Evolutionary conservation across 2,329 filamentous ascomycete species (phyloP), one percentile per base, ranked within the genome.

Genomic region (Grosmannia clavigera): DNA sequence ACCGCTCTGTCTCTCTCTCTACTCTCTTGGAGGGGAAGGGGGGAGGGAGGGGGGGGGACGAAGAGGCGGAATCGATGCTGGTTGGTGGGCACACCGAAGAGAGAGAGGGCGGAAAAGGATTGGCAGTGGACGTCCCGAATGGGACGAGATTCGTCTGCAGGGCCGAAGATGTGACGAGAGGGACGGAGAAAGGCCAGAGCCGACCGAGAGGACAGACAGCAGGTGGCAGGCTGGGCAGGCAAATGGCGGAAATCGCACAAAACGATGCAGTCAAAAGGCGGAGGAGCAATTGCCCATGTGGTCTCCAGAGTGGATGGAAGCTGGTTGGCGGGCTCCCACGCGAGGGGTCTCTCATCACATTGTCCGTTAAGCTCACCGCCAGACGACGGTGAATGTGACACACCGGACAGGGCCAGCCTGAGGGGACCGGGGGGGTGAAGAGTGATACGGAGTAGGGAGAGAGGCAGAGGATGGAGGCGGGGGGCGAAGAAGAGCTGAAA

Each of bases 31-130:
- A 31, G 31, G 31, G 31, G 33, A 35, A 6, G 11, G 33, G 5
- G 33, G 11, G 33, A 11, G 5, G 6, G 33, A 35, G 33, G 11
- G 33, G 33, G 33, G 33, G 33, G 11, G 40, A 25, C 22, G 55
- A 64, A 64, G 54, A 62, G 58, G 62, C 62, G 62, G 62, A 62
- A 60, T 58, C 46, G 55, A 35, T 40, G 25, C 48, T 62, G 57
- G 52, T 64, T 64, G 62, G 62, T 60, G 54, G 50, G 22, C 57
- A 60, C 62, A 64, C 62, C 62, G 62, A 62, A 52, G 51, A 19
- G 48, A 22, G 25, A 53, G 25, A n/a, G 25, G n/a, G 29, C 7
- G 51, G 29, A 12, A 33, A 19, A 31, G 19, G 50, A 53, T 53
- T n/a, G 50, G 27, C 50, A 53, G n/a, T 4, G n/a, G 27, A 7